Evolutionary conservation across 208 protist species (phyloP).

Genomic region (Naegleria fowleri): DNA sequence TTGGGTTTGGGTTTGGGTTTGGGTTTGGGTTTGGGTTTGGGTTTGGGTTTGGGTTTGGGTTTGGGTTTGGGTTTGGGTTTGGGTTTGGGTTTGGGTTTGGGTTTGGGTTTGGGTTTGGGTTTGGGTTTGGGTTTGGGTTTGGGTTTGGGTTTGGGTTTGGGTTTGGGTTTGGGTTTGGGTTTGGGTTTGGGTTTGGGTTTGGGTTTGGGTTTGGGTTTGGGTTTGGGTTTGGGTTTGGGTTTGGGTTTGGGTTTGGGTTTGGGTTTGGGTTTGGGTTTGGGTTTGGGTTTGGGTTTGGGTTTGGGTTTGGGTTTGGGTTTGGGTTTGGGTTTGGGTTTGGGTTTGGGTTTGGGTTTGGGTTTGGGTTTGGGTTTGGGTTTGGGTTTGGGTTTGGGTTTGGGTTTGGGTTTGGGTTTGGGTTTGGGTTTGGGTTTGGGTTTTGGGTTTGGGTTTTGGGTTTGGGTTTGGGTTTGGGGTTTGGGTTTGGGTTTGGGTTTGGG

Average conservation of each 20-base stretch:
- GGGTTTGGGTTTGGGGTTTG: slow-evolving; percentile 45
- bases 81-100: slow-evolving; percentile 50
- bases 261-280: slow-evolving; percentile 48
- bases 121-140: slow-evolving; percentile 46
- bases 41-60: slow-evolving; percentile 50
- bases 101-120: slow-evolving; percentile 46
- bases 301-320: slow-evolving; percentile 51
- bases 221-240: slow-evolving; percentile 49
- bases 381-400: slow-evolving; percentile 45
- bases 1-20: slow-evolving; percentile 51
- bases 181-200: slow-evolving; percentile 51
- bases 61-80: slow-evolving; percentile 51
- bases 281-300: slow-evolving; percentile 50
- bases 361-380: slow-evolving; percentile 50
- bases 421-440: slow-evolving; percentile 45
- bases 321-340: slow-evolving; percentile 51
- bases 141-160: slow-evolving; percentile 42
- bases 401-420: slow-evolving; percentile 45
- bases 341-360: slow-evolving; percentile 49
- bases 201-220: slow-evolving; percentile 51
- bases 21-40: slow-evolving; percentile 51
- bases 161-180: slow-evolving; percentile 45
- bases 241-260: slow-evolving; percentile 43
- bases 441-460: slow-evolving; percentile 47
- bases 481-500: slow-evolving; percentile 42